Evolutionary conservation across 1,284 basidiomycete species (phyloP).

Genomic region (Cryptococcus hybrid): DNA sequence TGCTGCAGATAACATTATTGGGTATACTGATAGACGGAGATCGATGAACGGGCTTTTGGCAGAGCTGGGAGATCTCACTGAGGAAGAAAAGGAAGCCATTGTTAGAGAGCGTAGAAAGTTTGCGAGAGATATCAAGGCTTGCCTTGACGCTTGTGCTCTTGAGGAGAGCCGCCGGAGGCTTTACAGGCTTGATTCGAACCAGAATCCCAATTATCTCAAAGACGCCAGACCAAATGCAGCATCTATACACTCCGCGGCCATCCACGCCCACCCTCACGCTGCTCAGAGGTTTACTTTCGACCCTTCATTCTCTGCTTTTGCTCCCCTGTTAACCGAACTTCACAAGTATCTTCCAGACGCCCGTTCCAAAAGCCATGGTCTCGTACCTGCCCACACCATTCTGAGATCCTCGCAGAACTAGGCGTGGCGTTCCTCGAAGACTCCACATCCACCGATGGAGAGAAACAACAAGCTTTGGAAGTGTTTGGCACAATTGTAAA

Average conservation of each 20-base stretch:
- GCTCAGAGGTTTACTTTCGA: conserved; percentile 18
- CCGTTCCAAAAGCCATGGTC: conserved; percentile 41
- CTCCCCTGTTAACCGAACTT: conserved; percentile 40
- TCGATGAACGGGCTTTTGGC: conserved; percentile 17
- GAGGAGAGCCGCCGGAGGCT: conserved; percentile 38
- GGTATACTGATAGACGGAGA: conserved; percentile 27
- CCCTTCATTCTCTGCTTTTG: conserved; percentile 37
- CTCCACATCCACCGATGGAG: conserved; percentile 28
- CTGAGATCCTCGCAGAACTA: conserved; percentile 41
- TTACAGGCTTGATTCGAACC: conserved; percentile 10
- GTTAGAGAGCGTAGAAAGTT: conserved; percentile 39
- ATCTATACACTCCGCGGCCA: conserved; percentile 14
- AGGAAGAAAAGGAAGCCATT: conserved; percentile 38
- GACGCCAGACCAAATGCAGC: conserved; percentile 11
- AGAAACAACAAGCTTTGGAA: conserved; percentile 41
- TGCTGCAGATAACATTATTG: conserved; percentile 39
- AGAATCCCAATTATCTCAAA: background rate
- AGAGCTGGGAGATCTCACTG: conserved; percentile 21
- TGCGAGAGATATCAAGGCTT: conserved; percentile 37
- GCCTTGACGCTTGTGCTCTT: conserved; percentile 36
- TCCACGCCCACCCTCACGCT: conserved; percentile 11
- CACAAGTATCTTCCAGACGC: conserved; percentile 39
- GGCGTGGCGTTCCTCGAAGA: conserved; percentile 36
- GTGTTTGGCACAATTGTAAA: conserved; percentile 41
- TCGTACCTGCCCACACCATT: conserved; percentile 43